A percentile compares a stretch with the other conserved stretches of the same genome.
These are phyloP conservation scores for Xylaria arbuscula DNA, from an alignment of 2,329 filamentous ascomycete genomes.

Conservation along the genomic window DNA sequence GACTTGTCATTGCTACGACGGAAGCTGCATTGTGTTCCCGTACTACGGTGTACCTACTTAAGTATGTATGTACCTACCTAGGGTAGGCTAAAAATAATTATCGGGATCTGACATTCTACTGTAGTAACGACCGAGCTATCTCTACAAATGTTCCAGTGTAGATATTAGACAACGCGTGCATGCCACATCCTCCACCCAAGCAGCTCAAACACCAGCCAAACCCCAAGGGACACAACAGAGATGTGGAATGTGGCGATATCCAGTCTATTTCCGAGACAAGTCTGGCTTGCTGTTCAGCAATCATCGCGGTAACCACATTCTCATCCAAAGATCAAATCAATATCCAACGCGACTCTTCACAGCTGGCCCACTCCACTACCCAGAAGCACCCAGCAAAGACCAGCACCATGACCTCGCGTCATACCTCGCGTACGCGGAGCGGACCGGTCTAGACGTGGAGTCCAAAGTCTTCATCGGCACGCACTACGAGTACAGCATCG, in stretches of 20 bases:
- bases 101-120: not conserved
- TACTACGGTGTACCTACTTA: too few species aligned
- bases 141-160: too few species aligned
- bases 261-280: slow-evolving; percentile 21
- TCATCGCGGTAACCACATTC: slow-evolving; percentile 3
- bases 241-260: slow-evolving; percentile 38
- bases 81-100: not conserved
- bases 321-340: slow-evolving; percentile 5
- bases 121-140: too few species aligned
- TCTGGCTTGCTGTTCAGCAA: slow-evolving; percentile 17
- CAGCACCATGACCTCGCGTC: slow-evolving; percentile 71
- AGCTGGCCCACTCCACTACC: slow-evolving; percentile 53
- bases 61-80: not conserved
- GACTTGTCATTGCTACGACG: not conserved
- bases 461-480: slow-evolving; percentile 77
- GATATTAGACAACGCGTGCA: not conserved
- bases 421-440: slow-evolving; percentile 72
- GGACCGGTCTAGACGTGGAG: slow-evolving; percentile 63
- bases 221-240: slow-evolving; percentile 16
- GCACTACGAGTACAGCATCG: slow-evolving; percentile 79
- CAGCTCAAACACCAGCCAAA: not conserved
- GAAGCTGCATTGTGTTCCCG: too few species aligned
- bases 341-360: slow-evolving; percentile 23
- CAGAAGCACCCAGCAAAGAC: slow-evolving; percentile 58
- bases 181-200: not conserved